Evolutionary conservation across 495 filamentous ascomycete species (phyloP).

Genomic region (Staphylotrichum tortipilum): DNA sequence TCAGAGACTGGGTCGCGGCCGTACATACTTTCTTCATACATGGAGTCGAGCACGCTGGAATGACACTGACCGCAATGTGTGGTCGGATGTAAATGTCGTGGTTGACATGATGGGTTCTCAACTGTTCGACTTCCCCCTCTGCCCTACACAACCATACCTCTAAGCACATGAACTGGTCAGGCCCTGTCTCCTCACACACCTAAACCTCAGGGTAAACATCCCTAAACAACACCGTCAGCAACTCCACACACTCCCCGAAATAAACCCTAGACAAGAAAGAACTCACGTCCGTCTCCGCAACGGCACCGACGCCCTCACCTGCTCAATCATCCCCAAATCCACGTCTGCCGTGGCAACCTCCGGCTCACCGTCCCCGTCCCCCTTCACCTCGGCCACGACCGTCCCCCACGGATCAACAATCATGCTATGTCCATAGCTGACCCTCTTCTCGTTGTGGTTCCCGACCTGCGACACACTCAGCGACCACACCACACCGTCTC

Average conservation of each 20-base stretch:
- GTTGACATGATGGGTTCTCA: too few relatives aligned
- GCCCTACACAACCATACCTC: neutral
- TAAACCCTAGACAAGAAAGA: too few relatives aligned
- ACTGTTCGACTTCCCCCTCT: too few relatives aligned
- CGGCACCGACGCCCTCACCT: slow-evolving; percentile 53
- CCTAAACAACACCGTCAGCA: slow-evolving; percentile 2
- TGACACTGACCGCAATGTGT: too few relatives aligned
- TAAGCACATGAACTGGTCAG: too few relatives aligned
- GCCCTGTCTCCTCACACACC: too few relatives aligned
- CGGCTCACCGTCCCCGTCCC: slow-evolving; percentile 34
- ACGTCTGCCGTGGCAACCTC: slow-evolving; percentile 43
- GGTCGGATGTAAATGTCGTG: too few relatives aligned
- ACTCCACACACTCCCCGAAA: too few relatives aligned
- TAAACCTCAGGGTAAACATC: slow-evolving; percentile 25
- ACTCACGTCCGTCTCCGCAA: slow-evolving; percentile 47
- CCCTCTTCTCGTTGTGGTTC: slow-evolving; percentile 64
- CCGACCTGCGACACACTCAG: slow-evolving; percentile 2
- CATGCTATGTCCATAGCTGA: slow-evolving; percentile 83
- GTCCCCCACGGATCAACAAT: slow-evolving; percentile 84
- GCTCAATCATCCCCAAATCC: slow-evolving; percentile 36
- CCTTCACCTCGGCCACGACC: slow-evolving; percentile 57
- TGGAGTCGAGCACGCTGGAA: too few relatives aligned
- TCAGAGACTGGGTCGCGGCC: too few relatives aligned
- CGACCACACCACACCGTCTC: too few relatives aligned
- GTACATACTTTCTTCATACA: too few relatives aligned